Base-by-base conservation (phyloP, 352 stramenopile genomes). In the Phytophthora macrochlamydospora region DNA sequence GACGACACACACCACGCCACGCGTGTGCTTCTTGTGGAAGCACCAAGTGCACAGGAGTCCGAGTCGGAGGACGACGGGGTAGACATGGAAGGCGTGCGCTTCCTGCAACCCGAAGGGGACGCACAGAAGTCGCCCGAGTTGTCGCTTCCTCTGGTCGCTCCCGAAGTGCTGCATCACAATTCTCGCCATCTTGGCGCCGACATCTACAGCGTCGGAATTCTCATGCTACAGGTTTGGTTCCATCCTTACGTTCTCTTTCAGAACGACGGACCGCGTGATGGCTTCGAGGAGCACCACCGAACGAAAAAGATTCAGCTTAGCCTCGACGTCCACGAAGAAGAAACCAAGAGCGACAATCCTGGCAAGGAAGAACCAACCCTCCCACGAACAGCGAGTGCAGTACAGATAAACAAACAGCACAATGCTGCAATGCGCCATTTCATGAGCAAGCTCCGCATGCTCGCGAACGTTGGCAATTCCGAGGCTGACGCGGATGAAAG, bases 141-240 rank as follows among this genome's bases (percentile, higher is more conserved):
- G n/a, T 65, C 64, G 35, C 50, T 89, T 2, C 78, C 82, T 2
- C 30, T 91, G 2, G 49, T 87, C 11, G 72, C 80, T 0, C 79
- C 80, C 1, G 83, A 90, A 51, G 62, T 88, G 14, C 43, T 87
- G 24, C 45, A 75, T 40, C 61, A 79, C 38, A 67, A 68, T 14
- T 62, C 74, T 8, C 59, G 75, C 11, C 59, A 84, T 60, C 55
- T 75, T 52, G 51, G 73, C 32, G 71, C 71, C 2, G 83, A 90
- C 42, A 85, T 90, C 37, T 90, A 90, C 71, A 83, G 76, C 33
- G 65, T 78, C 11, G 83, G 80, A 7, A 75, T 91, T 9, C 51
- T 91, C 33, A 67, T 90, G 30, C 53, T 87, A 12, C 76, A 91
- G 35, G 51, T 89, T 24, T 89, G 78, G 75, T 89, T 85, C 59